Conservation (phyloP, 768 basidiomycete species). For the Suillus ampliporus region DNA sequence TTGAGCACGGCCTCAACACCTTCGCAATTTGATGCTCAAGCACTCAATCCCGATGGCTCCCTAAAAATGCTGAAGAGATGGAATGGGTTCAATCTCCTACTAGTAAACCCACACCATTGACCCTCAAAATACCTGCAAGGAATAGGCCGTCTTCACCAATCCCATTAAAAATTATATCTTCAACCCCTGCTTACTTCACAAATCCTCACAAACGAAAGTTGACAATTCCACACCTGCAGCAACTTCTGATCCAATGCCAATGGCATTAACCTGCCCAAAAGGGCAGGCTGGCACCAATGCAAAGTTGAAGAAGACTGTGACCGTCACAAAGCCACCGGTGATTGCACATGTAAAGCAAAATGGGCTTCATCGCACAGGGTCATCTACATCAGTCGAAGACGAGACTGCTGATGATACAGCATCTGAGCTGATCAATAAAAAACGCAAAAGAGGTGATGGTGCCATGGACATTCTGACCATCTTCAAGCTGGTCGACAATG, state of each 20-base stretch:
- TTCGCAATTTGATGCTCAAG: background rate
- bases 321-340: background rate
- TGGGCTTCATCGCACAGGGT: background rate
- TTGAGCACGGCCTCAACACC: too few relatives aligned
- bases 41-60: background rate
- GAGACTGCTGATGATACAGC: conserved; percentile 1
- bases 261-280: background rate
- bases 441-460: background rate
- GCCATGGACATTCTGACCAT: background rate
- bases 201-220: background rate
- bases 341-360: background rate
- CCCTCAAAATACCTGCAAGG: background rate
- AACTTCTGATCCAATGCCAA: background rate
- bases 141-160: background rate
- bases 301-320: background rate
- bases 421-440: background rate
- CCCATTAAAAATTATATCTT: background rate
- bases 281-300: background rate
- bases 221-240: background rate
- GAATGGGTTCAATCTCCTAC: conserved; percentile 4
- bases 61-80: background rate
- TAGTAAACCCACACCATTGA: background rate
- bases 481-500: background rate
- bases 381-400: background rate
- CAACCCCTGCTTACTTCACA: background rate